These are phyloP conservation scores for Gossypium bickii DNA, from an alignment of 345 rosid species.

Conservation along the genomic window DNA sequence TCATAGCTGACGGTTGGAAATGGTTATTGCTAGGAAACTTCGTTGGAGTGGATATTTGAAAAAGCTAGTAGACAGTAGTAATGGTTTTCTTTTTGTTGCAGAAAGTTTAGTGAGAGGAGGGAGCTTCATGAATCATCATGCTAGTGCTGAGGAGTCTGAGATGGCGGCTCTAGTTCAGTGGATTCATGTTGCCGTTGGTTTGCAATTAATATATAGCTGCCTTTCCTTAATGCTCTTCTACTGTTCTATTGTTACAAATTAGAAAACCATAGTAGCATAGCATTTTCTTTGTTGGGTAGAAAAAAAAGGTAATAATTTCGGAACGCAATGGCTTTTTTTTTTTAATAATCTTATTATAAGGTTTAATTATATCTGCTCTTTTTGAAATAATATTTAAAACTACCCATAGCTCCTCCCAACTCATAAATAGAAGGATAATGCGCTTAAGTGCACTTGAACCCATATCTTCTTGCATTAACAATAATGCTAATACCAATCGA, in stretches of 20 bases:
- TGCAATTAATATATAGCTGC: background rate
- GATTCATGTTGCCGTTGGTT: background rate
- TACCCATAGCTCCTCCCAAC: accelerated
- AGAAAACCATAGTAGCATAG: background rate
- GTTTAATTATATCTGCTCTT: too few relatives aligned
- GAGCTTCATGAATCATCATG: background rate
- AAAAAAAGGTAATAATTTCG: background rate
- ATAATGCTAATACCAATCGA: too few relatives aligned
- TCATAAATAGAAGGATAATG: too few relatives aligned
- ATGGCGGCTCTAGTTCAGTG: background rate
- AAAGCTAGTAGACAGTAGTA: background rate
- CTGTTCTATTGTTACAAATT: background rate
- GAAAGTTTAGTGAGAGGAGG: background rate
- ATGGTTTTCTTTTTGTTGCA: background rate
- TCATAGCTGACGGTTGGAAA: constrained; percentile 29
- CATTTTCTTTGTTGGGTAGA: background rate
- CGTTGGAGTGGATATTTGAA: background rate
- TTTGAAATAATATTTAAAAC: too few relatives aligned
- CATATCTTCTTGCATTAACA: too few relatives aligned
- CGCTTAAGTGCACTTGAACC: too few relatives aligned
- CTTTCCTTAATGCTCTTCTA: background rate
- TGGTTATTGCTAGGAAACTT: constrained; percentile 15
- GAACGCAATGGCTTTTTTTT: too few relatives aligned
- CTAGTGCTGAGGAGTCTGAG: background rate
- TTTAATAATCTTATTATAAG: too few relatives aligned